Evolutionary conservation across 352 stramenopile species (phyloP), one percentile per base, ranked within the genome.

Genomic region (Phytophthora hybrid): DNA sequence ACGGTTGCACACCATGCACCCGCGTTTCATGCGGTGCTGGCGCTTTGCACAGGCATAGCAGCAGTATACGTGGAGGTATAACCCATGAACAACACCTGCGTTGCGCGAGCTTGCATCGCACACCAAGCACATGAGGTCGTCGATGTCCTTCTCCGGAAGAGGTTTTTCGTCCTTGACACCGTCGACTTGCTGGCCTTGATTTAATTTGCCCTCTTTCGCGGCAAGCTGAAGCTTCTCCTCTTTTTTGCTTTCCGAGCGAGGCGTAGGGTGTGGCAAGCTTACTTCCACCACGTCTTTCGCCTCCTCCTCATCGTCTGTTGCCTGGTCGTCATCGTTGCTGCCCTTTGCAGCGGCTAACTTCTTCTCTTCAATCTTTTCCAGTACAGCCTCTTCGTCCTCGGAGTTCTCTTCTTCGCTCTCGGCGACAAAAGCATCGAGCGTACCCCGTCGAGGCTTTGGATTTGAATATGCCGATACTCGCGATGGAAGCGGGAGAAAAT

Each of bases 31-130:
- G 13, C 77, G 77, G 13, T 82, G 63, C 61, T 93, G 84, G 4
- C 76, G 81, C 77, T 95, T 97, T 6, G 79, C 90, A 63, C 90
- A 97, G 8, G 76, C 78, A 52, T 89, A 97, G 66, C 90, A 97
- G 60, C 79, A 88, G 70, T 95, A 95, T 34, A 91, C 86, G 53
- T 97, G 90, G 8, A 95, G 71, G 60, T 94, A 97, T 56, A 93
- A 74, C 37, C 89, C 90, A 55, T 97, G 90, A 5, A 90, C 76
- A 39, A 96, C 72, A 37, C 74, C 87, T 6, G 87, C 85, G 39
- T 94, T 83, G 32, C 88, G 85, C 8, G 80, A 80, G 21, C 86
- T 88, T 63, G 81, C 64, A 18, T 77, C 63, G 51, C 90, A 96
- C 14, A 94, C 76, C 8, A 96, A 82, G 49, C 90, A 96, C 52